Evolutionary conservation across 176 grass and related monocot genomes (phyloP), one percentile per base, ranked within the genome.

Genomic region (Triticum turgidum): DNA sequence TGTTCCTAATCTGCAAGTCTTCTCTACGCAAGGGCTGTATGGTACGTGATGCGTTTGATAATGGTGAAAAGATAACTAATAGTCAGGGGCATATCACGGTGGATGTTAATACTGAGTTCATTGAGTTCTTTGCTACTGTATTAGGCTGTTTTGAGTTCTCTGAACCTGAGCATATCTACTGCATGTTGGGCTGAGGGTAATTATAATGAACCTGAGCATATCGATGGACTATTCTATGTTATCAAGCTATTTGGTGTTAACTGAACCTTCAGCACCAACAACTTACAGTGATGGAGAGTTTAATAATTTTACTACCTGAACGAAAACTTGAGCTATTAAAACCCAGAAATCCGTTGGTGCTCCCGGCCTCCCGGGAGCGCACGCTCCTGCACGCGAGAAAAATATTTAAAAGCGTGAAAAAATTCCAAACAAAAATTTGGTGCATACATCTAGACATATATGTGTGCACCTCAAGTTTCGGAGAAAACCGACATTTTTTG

Each of bases 101-200:
- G 27, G 27, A 27, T 27, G 27, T 27, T 27, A 27, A 27, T 27
- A 27, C 27, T 27, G 27, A 27, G 27, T 27, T 27, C 27, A 1
- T 27, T 1, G 27, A 27, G 27, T 27, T 27, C 27, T 27, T 27
- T 27, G 27, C 27, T 27, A 27, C 27, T 27, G 27, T 41, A 72
- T 72, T 20, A 22, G 12, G 69, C 21, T 41, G 41, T 72, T 42
- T 73, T 5, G 20, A 42, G 38, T 72, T 72, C 21, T 22, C n/a
- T 73, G 66, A 73, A 73, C 39, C 70, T 73, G 11, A 45, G 70
- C 70, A 45, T 73, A 73, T 73, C 11, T 25, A 45, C 21, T 72
- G 35, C 11, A 22, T 73, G 39, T 45, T 73, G 33, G 33, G 39
- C 39, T 6, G 21, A 45, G n/a, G 39, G 21, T 10, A 13, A 3